Conservation (phyloP, 225 moss, liverwort and hornwort genomes). For the Bryoerythrophyllum caledonicum region DNA sequence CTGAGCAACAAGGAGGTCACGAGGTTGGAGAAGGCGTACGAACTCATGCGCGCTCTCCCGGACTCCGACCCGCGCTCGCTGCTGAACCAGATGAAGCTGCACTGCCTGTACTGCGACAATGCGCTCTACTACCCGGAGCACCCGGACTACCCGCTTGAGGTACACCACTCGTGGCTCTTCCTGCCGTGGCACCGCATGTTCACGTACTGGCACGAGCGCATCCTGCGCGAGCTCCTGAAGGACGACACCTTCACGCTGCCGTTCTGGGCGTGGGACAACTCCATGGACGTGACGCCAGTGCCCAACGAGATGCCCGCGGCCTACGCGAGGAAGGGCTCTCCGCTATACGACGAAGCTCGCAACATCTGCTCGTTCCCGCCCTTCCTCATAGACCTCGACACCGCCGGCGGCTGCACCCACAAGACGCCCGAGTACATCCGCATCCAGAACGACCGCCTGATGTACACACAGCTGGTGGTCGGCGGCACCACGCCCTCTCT, state of each 20-base stretch:
- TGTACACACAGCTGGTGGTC: constrained; percentile 34
- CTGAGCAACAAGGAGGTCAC: neutral
- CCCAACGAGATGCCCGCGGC: constrained; percentile 18
- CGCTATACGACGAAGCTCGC: constrained; percentile 21
- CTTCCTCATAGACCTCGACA: constrained; percentile 27
- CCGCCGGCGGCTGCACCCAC: constrained; percentile 20
- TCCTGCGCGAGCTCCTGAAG: constrained; percentile 33
- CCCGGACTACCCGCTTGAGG: constrained; percentile 21
- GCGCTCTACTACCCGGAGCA: constrained; percentile 40
- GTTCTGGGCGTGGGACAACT: constrained; percentile 68
- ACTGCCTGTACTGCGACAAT: constrained; percentile 63
- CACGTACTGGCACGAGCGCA: constrained; percentile 68
- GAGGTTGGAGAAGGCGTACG: constrained; percentile 40
- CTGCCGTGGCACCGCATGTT: constrained; percentile 64
- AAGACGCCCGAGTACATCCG: constrained; percentile 27
- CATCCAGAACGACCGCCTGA: constrained; percentile 22
- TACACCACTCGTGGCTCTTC: constrained; percentile 63
- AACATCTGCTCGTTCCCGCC: constrained; percentile 46
- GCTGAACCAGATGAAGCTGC: constrained; percentile 39
- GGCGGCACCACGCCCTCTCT: constrained; percentile 21
- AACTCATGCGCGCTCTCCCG: constrained; percentile 41
- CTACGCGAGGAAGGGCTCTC: neutral
- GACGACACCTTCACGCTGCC: constrained; percentile 50
- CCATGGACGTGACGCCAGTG: neutral
- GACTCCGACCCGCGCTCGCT: constrained; percentile 53